Evolutionary conservation across 441 rosid species (phyloP).

Genomic region (Pelargonium myrrhifolium): DNA sequence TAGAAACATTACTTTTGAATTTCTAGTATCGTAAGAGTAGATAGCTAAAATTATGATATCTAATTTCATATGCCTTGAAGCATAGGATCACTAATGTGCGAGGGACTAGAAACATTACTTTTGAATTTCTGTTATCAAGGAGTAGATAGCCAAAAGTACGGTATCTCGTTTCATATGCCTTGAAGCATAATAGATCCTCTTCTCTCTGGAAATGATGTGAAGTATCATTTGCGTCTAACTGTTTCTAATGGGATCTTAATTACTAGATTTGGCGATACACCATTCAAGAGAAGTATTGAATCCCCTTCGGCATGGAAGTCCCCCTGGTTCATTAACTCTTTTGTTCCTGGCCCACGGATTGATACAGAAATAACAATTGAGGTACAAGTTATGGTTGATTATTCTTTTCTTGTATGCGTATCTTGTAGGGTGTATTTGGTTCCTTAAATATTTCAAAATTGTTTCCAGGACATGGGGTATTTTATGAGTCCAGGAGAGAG

Average conservation of each 20-base stretch:
- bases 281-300: conserved; percentile 73
- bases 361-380: conserved; percentile 84
- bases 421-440: background rate
- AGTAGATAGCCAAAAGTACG: no score
- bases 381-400: conserved; percentile 31
- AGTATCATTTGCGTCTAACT: conserved; percentile 2
- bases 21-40: no score
- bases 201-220: background rate
- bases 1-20: no score
- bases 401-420: conserved; percentile 2
- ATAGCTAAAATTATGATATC: no score
- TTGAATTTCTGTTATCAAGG: background rate
- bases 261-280: conserved; percentile 81
- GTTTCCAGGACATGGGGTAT: conserved; percentile 73
- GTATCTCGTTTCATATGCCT: no score
- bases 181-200: no score
- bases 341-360: conserved; percentile 72
- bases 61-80: no score
- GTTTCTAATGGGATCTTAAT: conserved; percentile 3
- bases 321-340: conserved; percentile 83
- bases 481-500: conserved; percentile 82
- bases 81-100: no score
- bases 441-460: conserved; percentile 4
- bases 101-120: background rate
- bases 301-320: conserved; percentile 99